Evolutionary conservation across 805 yeast genomes (phyloP).

Genomic region (Candida parachauliodes): DNA sequence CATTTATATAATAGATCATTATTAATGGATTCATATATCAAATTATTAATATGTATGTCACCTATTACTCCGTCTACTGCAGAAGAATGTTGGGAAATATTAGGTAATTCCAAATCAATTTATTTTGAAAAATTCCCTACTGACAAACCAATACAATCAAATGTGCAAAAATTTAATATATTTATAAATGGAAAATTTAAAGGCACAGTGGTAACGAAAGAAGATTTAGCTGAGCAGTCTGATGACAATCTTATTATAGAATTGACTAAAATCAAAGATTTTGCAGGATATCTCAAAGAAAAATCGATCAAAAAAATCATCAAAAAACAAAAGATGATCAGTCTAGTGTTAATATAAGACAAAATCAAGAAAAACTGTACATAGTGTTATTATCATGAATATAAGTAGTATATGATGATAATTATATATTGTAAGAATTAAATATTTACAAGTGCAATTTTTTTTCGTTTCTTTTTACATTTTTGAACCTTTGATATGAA

Average conservation of each 20-base stretch:
- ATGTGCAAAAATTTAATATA: constrained; percentile 46
- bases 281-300: constrained; percentile 36
- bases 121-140: constrained; percentile 67
- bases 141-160: constrained; percentile 37
- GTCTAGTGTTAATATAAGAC: constrained; percentile 38
- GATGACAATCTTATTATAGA: constrained; percentile 34
- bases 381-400: too few species aligned
- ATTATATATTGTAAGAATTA: too few species aligned
- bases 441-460: too few species aligned
- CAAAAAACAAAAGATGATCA: constrained; percentile 47
- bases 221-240: constrained; percentile 32
- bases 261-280: constrained; percentile 30
- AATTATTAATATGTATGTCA: constrained; percentile 58
- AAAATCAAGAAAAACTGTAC: too few species aligned
- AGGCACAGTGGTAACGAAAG: constrained; percentile 36
- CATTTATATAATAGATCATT: constrained; percentile 34
- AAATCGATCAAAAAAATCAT: constrained; percentile 52
- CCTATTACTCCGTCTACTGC: constrained; percentile 81
- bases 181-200: constrained; percentile 72
- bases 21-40: constrained; percentile 46
- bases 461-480: too few species aligned
- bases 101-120: constrained; percentile 44
- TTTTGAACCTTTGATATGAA: too few species aligned
- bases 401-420: too few species aligned
- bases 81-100: constrained; percentile 74